A percentile compares a stretch with the other conserved stretches of the same genome.
phyloP scores from a whole-genome alignment of 371 early-diverging fungal genomes.

The Rhizomucor pusillus region DNA sequence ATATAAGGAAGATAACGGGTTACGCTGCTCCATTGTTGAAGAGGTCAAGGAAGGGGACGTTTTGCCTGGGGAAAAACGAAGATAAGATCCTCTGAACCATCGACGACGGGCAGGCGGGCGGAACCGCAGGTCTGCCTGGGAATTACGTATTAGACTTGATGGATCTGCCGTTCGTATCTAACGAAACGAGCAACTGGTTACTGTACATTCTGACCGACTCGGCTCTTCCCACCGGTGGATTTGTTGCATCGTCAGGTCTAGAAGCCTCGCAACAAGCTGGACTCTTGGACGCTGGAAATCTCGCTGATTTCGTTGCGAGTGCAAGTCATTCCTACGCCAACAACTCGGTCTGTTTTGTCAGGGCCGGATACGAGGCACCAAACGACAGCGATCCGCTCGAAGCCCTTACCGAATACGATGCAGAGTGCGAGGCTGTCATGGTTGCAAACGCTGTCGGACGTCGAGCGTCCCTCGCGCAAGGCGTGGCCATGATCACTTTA shows the following conservation, averaged over 20 bases:
- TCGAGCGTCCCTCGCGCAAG: slow-evolving; percentile 74
- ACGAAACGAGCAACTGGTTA: slow-evolving; percentile 63
- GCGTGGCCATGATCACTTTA: slow-evolving; percentile 64
- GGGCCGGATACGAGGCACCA: slow-evolving; percentile 53
- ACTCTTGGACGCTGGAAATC: slow-evolving; percentile 34
- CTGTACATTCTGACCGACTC: slow-evolving; percentile 87
- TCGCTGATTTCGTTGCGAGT: slow-evolving; percentile 46
- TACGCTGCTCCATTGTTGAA: too few species aligned
- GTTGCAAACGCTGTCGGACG: slow-evolving; percentile 65
- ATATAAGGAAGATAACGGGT: too few species aligned
- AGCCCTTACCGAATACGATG: slow-evolving; percentile 48
- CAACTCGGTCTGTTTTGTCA: slow-evolving; percentile 67
- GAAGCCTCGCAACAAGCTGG: slow-evolving; percentile 71
- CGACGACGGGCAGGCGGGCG: too few species aligned
- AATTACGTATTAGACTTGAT: too few species aligned
- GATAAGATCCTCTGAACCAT: too few species aligned
- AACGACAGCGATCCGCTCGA: slow-evolving; percentile 33
- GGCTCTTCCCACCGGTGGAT: slow-evolving; percentile 88
- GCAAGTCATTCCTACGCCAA: slow-evolving; percentile 66
- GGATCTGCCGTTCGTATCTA: slow-evolving; percentile 32
- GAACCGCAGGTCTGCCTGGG: too few species aligned
- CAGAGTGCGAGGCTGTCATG: slow-evolving; percentile 54
- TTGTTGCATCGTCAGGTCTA: slow-evolving; percentile 80
- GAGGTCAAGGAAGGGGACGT: too few species aligned
- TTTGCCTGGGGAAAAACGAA: too few species aligned